These are phyloP conservation scores for Lentinula sp. DNA, from an alignment of 768 basidiomycete species.

Conservation along the genomic window DNA sequence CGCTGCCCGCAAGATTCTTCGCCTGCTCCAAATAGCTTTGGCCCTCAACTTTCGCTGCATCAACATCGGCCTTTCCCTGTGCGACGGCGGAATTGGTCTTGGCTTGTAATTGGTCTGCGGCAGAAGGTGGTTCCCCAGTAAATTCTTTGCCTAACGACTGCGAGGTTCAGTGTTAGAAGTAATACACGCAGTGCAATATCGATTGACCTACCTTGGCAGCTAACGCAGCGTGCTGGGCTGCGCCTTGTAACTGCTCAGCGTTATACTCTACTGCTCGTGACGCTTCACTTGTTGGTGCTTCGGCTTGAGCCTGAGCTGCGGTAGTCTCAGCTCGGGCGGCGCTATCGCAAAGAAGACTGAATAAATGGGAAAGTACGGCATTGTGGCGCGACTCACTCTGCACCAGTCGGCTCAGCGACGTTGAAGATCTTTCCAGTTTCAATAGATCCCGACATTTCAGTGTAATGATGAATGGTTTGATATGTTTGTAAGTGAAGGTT, in stretches of 20 bases:
- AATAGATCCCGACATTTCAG: not conserved
- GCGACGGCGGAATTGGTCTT: slow-evolving; percentile 49
- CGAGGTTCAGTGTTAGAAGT: not conserved
- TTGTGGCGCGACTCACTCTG: not conserved
- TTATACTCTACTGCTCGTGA: slow-evolving; percentile 2
- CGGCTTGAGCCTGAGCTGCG: not conserved
- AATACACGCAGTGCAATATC: not conserved
- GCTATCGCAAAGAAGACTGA: not conserved
- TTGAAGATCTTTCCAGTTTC: slow-evolving; percentile 5
- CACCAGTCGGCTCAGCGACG: slow-evolving; percentile 4
- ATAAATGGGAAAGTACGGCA: not conserved
- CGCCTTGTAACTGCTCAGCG: not conserved
- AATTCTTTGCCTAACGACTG: slow-evolving; percentile 12
- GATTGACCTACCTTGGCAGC: not conserved
- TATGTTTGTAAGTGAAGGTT: not conserved
- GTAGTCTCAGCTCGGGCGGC: not conserved
- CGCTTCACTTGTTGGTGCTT: not conserved
- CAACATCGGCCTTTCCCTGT: slow-evolving; percentile 48
- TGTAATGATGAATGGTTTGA: not conserved
- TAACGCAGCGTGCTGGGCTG: not conserved
- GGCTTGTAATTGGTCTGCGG: slow-evolving; percentile 29
- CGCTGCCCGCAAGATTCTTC: slow-evolving; percentile 37
- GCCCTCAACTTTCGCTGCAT: slow-evolving; percentile 36
- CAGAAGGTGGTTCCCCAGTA: slow-evolving; percentile 27
- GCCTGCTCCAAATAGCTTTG: slow-evolving; percentile 50